A percentile compares a stretch with the other conserved stretches of the same genome.
Evolutionary conservation across 2,329 filamentous ascomycete genomes (phyloP).

Genomic region (Aureobasidium sp.): DNA sequence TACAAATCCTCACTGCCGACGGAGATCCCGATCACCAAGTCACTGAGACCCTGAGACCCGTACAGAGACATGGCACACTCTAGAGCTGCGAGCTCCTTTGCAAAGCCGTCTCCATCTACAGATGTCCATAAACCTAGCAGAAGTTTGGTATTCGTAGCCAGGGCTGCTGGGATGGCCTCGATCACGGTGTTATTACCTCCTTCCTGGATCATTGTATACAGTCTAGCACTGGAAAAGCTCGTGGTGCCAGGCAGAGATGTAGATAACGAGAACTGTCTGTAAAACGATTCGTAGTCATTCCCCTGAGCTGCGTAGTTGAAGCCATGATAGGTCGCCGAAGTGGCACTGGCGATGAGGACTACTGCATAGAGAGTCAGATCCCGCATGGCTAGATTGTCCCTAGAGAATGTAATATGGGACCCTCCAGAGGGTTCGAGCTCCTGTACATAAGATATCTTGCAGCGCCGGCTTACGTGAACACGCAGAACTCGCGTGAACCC

Average conservation of each 20-base stretch:
- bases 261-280: slow-evolving; percentile 60
- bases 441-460: too few relatives aligned
- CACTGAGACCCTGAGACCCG: slow-evolving; percentile 43
- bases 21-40: slow-evolving; percentile 70
- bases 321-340: not conserved
- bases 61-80: slow-evolving; percentile 59
- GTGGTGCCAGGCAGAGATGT: slow-evolving; percentile 54
- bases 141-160: slow-evolving; percentile 28
- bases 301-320: not conserved
- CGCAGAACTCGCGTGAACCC: too few relatives aligned
- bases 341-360: too few relatives aligned
- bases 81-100: slow-evolving; percentile 67
- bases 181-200: not conserved
- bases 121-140: slow-evolving; percentile 81
- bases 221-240: slow-evolving; percentile 43
- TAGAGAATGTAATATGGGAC: too few relatives aligned
- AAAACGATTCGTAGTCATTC: slow-evolving; percentile 38
- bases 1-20: slow-evolving; percentile 72
- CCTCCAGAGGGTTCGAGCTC: too few relatives aligned
- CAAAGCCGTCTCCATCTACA: slow-evolving; percentile 51
- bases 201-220: slow-evolving; percentile 39
- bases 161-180: not conserved
- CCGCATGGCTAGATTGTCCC: too few relatives aligned
- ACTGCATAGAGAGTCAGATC: too few relatives aligned
- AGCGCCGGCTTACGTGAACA: too few relatives aligned